A percentile compares a stretch with the other conserved stretches of the same genome.
Evolutionary conservation across 345 rosid species (phyloP).

Genomic region (Pelargonium nanum): DNA sequence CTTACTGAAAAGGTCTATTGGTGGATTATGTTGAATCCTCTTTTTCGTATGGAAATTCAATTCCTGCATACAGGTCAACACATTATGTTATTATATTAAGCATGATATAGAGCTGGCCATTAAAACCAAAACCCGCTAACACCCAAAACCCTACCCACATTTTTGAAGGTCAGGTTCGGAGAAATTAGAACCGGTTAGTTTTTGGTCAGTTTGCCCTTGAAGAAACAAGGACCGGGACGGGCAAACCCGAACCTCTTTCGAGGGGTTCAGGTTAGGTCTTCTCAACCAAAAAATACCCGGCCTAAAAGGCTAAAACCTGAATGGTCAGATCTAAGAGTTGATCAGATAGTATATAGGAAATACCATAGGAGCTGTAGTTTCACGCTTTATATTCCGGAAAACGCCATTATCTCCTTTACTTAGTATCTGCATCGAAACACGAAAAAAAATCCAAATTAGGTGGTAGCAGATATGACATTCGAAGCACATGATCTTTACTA

Average conservation of each 20-base stretch:
- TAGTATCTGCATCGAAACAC: slow-evolving; percentile 41
- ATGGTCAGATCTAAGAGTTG: not conserved
- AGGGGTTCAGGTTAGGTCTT: too few relatives aligned
- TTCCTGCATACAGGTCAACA: slow-evolving; percentile 37
- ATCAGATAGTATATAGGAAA: slow-evolving; percentile 2
- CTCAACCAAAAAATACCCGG: too few relatives aligned
- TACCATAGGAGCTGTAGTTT: slow-evolving; percentile 75
- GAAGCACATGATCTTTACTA: slow-evolving; percentile 9
- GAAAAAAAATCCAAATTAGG: slow-evolving; percentile 4
- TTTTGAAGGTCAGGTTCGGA: too few relatives aligned
- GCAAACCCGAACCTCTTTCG: too few relatives aligned
- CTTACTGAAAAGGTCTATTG: slow-evolving; percentile 82
- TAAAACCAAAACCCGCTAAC: too few relatives aligned
- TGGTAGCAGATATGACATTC: not conserved
- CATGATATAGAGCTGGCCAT: too few relatives aligned
- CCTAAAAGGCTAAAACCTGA: slow-evolving; percentile 7
- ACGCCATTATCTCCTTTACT: slow-evolving; percentile 74
- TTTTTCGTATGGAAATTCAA: slow-evolving; percentile 55
- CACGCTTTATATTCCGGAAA: slow-evolving; percentile 56
- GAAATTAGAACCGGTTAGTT: too few relatives aligned
- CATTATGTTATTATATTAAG: not conserved
- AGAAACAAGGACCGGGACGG: too few relatives aligned
- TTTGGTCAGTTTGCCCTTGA: too few relatives aligned
- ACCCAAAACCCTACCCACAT: too few relatives aligned
- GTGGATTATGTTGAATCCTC: slow-evolving; percentile 48